Conservation (phyloP, 2,329 filamentous ascomycete genomes). For the Colletotrichum lindemuthianum region DNA sequence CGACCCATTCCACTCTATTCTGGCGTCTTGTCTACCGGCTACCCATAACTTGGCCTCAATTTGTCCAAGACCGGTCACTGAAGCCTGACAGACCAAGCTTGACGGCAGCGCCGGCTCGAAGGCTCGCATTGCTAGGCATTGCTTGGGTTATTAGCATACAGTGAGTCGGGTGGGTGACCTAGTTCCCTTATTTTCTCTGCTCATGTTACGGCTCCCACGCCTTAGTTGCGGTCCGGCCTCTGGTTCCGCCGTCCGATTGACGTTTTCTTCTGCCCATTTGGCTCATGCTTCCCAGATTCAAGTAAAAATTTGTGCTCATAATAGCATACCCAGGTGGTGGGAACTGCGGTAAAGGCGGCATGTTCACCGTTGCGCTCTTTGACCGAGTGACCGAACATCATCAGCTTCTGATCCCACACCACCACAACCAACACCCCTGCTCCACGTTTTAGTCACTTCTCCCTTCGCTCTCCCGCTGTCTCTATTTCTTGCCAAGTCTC, state of each 20-base stretch:
- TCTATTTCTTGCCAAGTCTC: conserved; percentile 8
- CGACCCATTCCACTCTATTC: conserved; percentile 4
- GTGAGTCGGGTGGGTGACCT: conserved; percentile 7
- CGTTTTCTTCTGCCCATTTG: conserved; percentile 27
- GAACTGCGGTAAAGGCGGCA: conserved; percentile 21
- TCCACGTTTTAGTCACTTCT: conserved; percentile 9
- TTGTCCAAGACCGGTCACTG: conserved; percentile 6
- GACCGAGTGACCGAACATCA: conserved; percentile 17
- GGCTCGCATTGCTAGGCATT: conserved; percentile 9
- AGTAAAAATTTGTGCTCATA: conserved; percentile 10
- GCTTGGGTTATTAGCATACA: conserved; percentile 1
- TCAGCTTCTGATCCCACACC: conserved; percentile 11
- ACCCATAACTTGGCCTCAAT: conserved; percentile 20
- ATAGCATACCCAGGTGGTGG: neutral
- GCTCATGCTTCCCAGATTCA: conserved; percentile 10
- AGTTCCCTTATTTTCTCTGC: conserved; percentile 6
- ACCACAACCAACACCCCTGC: conserved; percentile 7
- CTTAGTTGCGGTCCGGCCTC: neutral
- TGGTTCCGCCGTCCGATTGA: conserved; percentile 23
- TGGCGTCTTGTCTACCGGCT: conserved; percentile 4
- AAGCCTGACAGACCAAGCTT: conserved; percentile 15
- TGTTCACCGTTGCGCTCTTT: conserved; percentile 23
- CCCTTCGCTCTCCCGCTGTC: conserved; percentile 13
- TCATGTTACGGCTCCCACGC: too few species aligned
- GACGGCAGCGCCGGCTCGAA: neutral